A percentile compares a stretch with the other conserved stretches of the same genome.
phyloP scores from a whole-genome alignment of 257 asterid genomes.

The Ilex aquifolium region DNA sequence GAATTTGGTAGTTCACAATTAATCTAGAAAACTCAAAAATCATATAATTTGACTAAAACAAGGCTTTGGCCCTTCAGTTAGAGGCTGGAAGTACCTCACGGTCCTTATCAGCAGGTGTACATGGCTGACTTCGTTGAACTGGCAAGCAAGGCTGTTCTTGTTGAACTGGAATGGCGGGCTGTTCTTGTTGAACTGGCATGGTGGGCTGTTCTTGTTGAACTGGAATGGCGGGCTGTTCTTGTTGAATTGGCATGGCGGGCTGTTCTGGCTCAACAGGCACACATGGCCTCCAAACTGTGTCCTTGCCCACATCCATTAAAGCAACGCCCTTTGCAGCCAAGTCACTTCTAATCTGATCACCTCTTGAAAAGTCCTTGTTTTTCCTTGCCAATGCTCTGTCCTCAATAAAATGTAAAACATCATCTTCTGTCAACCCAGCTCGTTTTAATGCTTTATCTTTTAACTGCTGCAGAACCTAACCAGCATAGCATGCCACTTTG shows the following conservation, averaged over 20 bases:
- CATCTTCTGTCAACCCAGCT: constrained; percentile 61
- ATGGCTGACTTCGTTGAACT: constrained; percentile 10
- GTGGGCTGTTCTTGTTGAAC: constrained; percentile 11
- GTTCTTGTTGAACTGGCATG: constrained; percentile 4
- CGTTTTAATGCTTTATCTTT: constrained; percentile 75
- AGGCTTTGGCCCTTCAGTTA: not conserved
- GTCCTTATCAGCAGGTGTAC: constrained; percentile 6
- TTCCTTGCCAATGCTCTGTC: constrained; percentile 61
- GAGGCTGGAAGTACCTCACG: constrained; percentile 2
- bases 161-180: not conserved
- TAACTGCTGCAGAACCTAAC: constrained; percentile 68
- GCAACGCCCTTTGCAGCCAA: constrained; percentile 68
- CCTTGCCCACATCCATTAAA: constrained; percentile 75
- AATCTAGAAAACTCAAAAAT: not conserved
- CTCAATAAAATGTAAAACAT: constrained; percentile 42
- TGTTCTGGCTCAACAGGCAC: constrained; percentile 34
- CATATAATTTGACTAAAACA: not conserved
- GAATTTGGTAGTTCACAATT: not conserved
- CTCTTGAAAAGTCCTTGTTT: constrained; percentile 41
- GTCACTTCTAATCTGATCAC: constrained; percentile 65
- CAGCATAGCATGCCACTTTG: not conserved
- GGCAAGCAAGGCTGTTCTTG: constrained; percentile 11
- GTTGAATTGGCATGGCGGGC: not conserved
- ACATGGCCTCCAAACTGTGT: constrained; percentile 86
- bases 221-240: not conserved